Evolutionary conservation across 192 early-diverging fungal genomes (phyloP).

Genomic region (Dispira parvispora): DNA sequence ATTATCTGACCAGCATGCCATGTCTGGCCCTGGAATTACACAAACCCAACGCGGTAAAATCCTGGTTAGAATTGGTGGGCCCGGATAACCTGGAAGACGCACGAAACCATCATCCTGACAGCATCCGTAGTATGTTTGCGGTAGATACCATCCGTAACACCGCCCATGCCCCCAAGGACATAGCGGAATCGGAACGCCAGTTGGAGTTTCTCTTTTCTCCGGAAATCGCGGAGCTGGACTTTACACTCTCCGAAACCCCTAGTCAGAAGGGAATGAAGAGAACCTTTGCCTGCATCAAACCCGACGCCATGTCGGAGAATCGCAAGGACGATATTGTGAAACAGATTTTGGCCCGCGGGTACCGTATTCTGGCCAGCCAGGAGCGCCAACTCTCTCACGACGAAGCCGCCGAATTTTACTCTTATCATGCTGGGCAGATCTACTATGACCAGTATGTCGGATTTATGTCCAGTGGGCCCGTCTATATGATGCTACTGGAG

Average conservation of each 20-base stretch:
- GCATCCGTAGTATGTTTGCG: slow-evolving; percentile 35
- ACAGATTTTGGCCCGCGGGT: slow-evolving; percentile 24
- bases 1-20: slow-evolving; percentile 33
- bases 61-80: slow-evolving; percentile 34
- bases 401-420: slow-evolving; percentile 26
- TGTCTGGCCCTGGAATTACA: slow-evolving; percentile 34
- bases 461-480: slow-evolving; percentile 32
- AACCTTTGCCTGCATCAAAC: slow-evolving; percentile 37
- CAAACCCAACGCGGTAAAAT: slow-evolving; percentile 28
- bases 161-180: slow-evolving; percentile 30
- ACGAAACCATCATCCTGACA: slow-evolving; percentile 22
- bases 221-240: slow-evolving; percentile 15
- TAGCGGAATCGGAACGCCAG: slow-evolving; percentile 25
- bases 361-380: slow-evolving; percentile 22
- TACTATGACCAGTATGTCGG: slow-evolving; percentile 25
- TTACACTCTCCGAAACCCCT: slow-evolving; percentile 17
- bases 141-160: slow-evolving; percentile 35
- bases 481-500: slow-evolving; percentile 26
- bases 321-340: slow-evolving; percentile 20
- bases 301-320: slow-evolving; percentile 22
- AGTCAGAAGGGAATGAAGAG: slow-evolving; percentile 14
- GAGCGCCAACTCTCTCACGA: slow-evolving; percentile 20
- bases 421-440: slow-evolving; percentile 19
- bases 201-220: slow-evolving; percentile 30
- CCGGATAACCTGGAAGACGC: slow-evolving; percentile 24